Conservation (phyloP, 768 basidiomycete species). For the Galerina marginata region DNA sequence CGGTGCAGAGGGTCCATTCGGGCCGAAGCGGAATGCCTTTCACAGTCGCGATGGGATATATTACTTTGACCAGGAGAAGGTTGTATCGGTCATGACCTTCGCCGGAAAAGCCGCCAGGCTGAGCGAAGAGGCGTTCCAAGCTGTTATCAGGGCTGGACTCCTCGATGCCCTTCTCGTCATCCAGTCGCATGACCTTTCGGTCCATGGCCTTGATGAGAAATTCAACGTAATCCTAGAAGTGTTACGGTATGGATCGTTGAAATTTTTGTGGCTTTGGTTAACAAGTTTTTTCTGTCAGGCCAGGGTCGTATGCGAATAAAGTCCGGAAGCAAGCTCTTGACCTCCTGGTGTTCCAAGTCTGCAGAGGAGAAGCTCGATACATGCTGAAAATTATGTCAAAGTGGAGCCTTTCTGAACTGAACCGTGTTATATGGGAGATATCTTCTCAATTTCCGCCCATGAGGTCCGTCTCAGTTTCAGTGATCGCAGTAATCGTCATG, state of each 20-base stretch:
- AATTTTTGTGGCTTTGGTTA: not conserved
- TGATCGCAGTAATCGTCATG: not conserved
- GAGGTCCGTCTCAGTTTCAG: slow-evolving; percentile 3
- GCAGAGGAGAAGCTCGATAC: slow-evolving; percentile 14
- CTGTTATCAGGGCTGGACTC: slow-evolving; percentile 13
- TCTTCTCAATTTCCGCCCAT: slow-evolving; percentile 16
- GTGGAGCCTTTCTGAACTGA: slow-evolving; percentile 6
- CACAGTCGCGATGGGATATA: slow-evolving; percentile 16
- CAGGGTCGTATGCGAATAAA: slow-evolving; percentile 4
- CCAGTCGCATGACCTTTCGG: slow-evolving; percentile 13
- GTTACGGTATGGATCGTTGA: not conserved
- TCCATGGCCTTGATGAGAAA: slow-evolving; percentile 8
- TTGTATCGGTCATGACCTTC: slow-evolving; percentile 11
- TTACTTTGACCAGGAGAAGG: slow-evolving; percentile 11
- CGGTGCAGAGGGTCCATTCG: not conserved
- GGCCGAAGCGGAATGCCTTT: not conserved
- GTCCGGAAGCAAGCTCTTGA: slow-evolving; percentile 15
- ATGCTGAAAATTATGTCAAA: slow-evolving; percentile 4
- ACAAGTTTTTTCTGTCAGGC: not conserved
- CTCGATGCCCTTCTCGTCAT: slow-evolving; percentile 13
- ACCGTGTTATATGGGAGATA: slow-evolving; percentile 10
- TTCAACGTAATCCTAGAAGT: slow-evolving; percentile 11
- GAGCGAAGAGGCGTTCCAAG: slow-evolving; percentile 5
- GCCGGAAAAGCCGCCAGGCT: slow-evolving; percentile 5
- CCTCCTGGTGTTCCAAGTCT: slow-evolving; percentile 15